Evolutionary conservation across 2,329 filamentous ascomycete genomes (phyloP).

Genomic region (Colletotrichum costaricense): DNA sequence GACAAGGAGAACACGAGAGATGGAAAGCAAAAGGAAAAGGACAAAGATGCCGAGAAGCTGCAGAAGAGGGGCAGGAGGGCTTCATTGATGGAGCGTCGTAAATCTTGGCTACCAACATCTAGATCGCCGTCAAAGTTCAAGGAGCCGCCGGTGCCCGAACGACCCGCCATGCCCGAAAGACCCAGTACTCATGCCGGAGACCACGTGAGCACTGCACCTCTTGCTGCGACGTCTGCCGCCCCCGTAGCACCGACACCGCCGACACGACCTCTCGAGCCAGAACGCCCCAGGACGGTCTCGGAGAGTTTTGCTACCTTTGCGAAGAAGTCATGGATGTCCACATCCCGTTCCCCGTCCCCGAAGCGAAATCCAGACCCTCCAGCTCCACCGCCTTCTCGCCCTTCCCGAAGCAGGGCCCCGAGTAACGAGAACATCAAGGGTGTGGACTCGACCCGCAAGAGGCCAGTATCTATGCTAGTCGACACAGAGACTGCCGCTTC

Average conservation of each 20-base stretch:
- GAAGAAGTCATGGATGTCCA: slow-evolving; percentile 62
- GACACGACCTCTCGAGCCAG: slow-evolving; percentile 41
- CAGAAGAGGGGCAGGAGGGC: slow-evolving; percentile 50
- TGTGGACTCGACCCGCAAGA: slow-evolving; percentile 46
- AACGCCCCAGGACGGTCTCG: slow-evolving; percentile 52
- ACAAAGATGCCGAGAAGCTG: slow-evolving; percentile 11
- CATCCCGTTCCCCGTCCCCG: slow-evolving; percentile 62
- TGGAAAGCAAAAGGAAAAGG: slow-evolving; percentile 32
- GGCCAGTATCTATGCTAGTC: slow-evolving; percentile 42
- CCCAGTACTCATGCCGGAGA: slow-evolving; percentile 33
- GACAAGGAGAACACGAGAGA: slow-evolving; percentile 30
- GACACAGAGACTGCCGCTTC: slow-evolving; percentile 42
- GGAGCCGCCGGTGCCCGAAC: slow-evolving; percentile 43
- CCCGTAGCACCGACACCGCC: slow-evolving; percentile 26
- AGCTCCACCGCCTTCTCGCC: slow-evolving; percentile 36
- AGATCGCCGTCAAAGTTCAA: slow-evolving; percentile 53
- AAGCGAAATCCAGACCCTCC: slow-evolving; percentile 43
- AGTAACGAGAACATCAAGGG: slow-evolving; percentile 37
- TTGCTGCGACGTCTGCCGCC: slow-evolving; percentile 22
- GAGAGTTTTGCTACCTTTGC: slow-evolving; percentile 63
- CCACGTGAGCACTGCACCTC: slow-evolving; percentile 16
- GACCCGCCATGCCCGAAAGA: slow-evolving; percentile 35
- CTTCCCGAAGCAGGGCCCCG: slow-evolving; percentile 20
- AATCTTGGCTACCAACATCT: slow-evolving; percentile 63
- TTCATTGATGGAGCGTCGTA: slow-evolving; percentile 60